These are phyloP conservation scores for Rhodomyrtus psidioides DNA, from an alignment of 441 rosid genomes.

Conservation along the genomic window DNA sequence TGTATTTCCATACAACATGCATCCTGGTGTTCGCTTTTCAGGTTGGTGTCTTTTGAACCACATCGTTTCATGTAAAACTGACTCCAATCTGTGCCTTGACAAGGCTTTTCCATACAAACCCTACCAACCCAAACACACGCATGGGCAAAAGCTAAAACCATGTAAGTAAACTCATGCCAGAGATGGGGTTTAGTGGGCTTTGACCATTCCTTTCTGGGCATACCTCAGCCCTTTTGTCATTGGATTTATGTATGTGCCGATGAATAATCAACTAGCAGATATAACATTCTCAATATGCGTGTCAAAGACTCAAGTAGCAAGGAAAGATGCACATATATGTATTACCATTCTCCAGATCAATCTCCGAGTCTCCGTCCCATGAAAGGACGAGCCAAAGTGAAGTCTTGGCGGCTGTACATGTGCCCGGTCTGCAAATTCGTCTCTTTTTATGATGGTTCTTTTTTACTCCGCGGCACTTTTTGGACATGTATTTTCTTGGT, in stretches of 20 bases:
- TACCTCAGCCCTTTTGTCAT: background rate
- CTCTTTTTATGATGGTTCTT: background rate
- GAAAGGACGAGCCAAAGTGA: background rate
- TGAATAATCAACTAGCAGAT: background rate
- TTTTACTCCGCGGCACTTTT: background rate
- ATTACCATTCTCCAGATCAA: background rate
- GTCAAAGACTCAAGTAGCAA: background rate
- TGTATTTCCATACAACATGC: background rate
- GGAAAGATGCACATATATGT: background rate
- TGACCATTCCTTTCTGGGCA: background rate
- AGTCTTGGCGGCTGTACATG: background rate
- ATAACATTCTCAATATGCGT: background rate
- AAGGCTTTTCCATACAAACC: background rate
- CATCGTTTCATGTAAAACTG: background rate
- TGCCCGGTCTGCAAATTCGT: background rate
- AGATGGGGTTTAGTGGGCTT: background rate
- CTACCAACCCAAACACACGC: background rate
- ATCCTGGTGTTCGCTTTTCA: background rate
- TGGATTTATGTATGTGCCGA: background rate
- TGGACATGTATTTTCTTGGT: background rate
- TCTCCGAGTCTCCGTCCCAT: background rate
- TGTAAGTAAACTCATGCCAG: background rate
- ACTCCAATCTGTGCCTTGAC: background rate
- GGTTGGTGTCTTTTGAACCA: background rate
- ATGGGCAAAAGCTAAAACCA: background rate